phyloP scores from a whole-genome alignment of 75 land plant species.

The Larix kaempferi region DNA sequence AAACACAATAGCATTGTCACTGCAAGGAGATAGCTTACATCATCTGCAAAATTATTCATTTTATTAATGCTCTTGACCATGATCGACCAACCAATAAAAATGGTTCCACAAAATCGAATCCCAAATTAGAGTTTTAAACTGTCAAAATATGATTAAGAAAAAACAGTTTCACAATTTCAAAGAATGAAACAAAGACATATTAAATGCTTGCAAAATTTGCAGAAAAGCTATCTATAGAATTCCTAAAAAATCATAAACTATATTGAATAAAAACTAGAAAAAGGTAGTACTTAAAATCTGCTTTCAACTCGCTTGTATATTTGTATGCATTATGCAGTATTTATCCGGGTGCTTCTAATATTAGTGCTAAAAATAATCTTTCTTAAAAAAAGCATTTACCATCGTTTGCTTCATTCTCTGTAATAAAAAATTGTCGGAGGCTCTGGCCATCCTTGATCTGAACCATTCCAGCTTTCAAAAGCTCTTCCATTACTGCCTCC shows the following conservation, averaged over 20 bases:
- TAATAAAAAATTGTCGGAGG: constrained; percentile 42
- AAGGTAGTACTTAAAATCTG: neutral
- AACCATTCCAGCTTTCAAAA: constrained; percentile 52
- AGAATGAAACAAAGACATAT: too few species aligned
- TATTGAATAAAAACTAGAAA: neutral
- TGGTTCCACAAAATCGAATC: neutral
- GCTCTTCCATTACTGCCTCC: constrained; percentile 66
- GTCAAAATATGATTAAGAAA: neutral
- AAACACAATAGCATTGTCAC: neutral
- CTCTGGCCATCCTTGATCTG: constrained; percentile 47
- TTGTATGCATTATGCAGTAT: neutral
- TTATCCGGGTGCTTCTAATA: neutral
- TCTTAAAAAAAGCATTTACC: constrained; percentile 23
- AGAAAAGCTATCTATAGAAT: neutral
- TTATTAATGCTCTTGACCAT: neutral
- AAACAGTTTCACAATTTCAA: too few species aligned
- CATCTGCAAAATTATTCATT: neutral
- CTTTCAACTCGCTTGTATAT: neutral
- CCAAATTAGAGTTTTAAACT: neutral
- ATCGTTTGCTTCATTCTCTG: constrained; percentile 19
- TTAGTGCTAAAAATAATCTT: neutral
- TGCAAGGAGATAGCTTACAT: neutral
- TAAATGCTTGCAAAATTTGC: too few species aligned
- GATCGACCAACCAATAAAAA: neutral
- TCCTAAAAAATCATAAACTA: neutral